Percentiles rank a stretch among this genome's conserved stretches.
These are phyloP conservation scores for Curvularia sp. DNA, from an alignment of 2,329 filamentous ascomycete genomes.

Conservation along the genomic window DNA sequence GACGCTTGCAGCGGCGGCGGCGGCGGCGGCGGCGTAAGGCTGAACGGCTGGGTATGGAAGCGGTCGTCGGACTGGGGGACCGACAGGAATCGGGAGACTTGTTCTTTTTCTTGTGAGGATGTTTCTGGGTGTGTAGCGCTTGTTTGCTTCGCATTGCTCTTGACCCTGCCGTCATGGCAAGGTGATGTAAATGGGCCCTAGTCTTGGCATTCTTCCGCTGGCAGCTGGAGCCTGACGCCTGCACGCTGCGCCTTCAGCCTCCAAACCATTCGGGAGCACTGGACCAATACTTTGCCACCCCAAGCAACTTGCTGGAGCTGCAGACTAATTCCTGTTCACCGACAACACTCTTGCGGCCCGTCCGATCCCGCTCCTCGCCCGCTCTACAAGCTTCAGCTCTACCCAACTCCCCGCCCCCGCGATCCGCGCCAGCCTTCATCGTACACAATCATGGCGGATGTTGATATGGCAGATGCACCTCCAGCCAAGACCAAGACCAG, in stretches of 20 bases:
- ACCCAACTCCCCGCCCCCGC: constrained; percentile 32
- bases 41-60: constrained; percentile 17
- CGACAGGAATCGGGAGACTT: background rate
- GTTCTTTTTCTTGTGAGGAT: background rate
- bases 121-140: background rate
- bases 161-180: background rate
- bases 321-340: background rate
- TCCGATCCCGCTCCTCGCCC: constrained; percentile 3
- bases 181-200: constrained; percentile 8
- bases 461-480: constrained; percentile 92
- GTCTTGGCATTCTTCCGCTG: constrained; percentile 24
- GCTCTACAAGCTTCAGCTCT: constrained; percentile 8
- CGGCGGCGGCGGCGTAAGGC: constrained; percentile 28
- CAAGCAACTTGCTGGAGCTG: constrained; percentile 13
- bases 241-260: constrained; percentile 15
- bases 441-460: constrained; percentile 76
- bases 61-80: background rate
- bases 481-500: constrained; percentile 60
- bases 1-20: constrained; percentile 20
- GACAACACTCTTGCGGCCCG: background rate
- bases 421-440: constrained; percentile 21
- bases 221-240: constrained; percentile 25
- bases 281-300: constrained; percentile 15
- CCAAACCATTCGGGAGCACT: constrained; percentile 1
- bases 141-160: background rate